These are phyloP conservation scores for Lodderomyces elongisporus DNA, from an alignment of 1,139 yeast genomes.

Conservation along the genomic window DNA sequence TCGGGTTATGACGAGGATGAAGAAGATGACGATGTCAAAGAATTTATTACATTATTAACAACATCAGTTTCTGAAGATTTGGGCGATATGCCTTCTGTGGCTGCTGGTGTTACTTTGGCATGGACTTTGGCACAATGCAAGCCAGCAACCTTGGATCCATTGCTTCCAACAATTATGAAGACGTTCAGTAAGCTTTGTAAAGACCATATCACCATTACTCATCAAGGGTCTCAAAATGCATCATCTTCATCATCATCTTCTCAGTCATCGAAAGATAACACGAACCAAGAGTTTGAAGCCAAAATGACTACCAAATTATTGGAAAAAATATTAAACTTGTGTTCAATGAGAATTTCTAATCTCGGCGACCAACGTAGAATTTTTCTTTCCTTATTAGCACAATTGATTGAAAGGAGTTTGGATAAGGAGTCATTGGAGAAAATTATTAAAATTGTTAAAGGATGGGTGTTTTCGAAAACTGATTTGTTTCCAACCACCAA, in stretches of 20 bases:
- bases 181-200: conserved; percentile 84
- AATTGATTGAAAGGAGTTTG: conserved; percentile 81
- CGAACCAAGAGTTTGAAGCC: conserved; percentile 59
- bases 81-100: conserved; percentile 74
- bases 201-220: conserved; percentile 76
- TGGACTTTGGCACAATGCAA: conserved; percentile 75
- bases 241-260: too few species aligned
- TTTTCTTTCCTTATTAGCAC: conserved; percentile 80
- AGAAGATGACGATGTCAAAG: conserved; percentile 54
- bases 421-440: conserved; percentile 72
- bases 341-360: conserved; percentile 74
- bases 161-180: conserved; percentile 74
- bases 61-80: conserved; percentile 79
- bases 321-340: conserved; percentile 70
- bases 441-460: conserved; percentile 72
- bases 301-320: conserved; percentile 72
- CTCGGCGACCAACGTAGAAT: conserved; percentile 92
- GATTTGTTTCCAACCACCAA: conserved; percentile 92
- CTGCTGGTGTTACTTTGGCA: conserved; percentile 85
- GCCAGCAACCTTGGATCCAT: conserved; percentile 68
- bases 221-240: conserved; percentile 38
- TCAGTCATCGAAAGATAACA: conserved; percentile 16
- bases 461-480: conserved; percentile 82
- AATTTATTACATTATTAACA: conserved; percentile 57
- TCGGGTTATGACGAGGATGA: conserved; percentile 41